Base-by-base conservation (phyloP, 2,329 filamentous ascomycete genomes). In the Biscogniauxia mediterranea region DNA sequence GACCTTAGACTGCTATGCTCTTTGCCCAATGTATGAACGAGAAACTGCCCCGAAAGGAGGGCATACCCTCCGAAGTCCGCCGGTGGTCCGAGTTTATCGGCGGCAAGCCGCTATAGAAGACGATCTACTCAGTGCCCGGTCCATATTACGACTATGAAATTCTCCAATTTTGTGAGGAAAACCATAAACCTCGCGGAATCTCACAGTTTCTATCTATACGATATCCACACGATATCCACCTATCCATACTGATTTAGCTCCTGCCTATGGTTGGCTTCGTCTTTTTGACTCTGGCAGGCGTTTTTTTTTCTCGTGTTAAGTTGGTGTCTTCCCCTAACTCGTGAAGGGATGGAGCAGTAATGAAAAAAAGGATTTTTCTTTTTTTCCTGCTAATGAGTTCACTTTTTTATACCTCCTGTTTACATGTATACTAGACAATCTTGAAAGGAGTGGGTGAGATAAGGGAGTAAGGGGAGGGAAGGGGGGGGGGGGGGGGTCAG, bases 1-100 rank as follows among this genome's bases (percentile, higher is more conserved):
- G 52, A 13, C 20, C 9, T 25, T 67, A 97, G 93, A 99, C 95
- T 69, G 94, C 95, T 63, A 89, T 95, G 67, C 90, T 98, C 70
- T 98, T 98, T 73, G 93, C 95, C 64, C 91, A 92, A 78, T 98
- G 95, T 80, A 96, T 99, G 92, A 95, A 84, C 79, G 91, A 93
- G 84, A 99, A 98, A 83, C 85, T 99, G 55, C 95, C 95, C 64
- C 88, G 92, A 71, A 81, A 86, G 64, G 92, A 95, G 75, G 94
- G 93, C 58, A 94, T 97, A 66, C 95, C 95, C 54, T 82, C 86
- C 54, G 95, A 99, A 80, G 95, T 98, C 72, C 89, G 90, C 76
- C 89, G 89, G 73, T 99, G 95, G 95, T 96, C 92, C 68, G 89
- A 98, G 72, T 99, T 98, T 77, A 90, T 97, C 71, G 93, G 93